These are phyloP conservation scores for Aureobasidium sp. DNA, from an alignment of 2,329 filamentous ascomycete species.

Conservation along the genomic window DNA sequence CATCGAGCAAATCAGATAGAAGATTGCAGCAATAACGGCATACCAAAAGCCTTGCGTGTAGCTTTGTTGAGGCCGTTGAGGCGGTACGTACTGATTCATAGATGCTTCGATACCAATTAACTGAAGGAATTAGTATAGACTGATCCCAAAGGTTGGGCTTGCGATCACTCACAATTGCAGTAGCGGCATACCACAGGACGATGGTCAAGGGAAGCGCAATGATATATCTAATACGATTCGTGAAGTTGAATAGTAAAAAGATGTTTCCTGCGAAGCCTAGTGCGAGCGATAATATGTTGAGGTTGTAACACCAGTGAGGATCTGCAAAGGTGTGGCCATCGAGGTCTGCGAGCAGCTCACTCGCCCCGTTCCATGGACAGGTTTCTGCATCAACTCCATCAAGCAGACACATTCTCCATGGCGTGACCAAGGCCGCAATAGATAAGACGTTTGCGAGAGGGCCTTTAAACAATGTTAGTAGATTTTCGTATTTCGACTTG, in stretches of 20 bases:
- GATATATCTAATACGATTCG: conserved; percentile 68
- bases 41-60: conserved; percentile 86
- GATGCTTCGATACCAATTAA: conserved; percentile 60
- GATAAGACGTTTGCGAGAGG: conserved; percentile 84
- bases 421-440: conserved; percentile 74
- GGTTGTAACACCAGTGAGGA: conserved; percentile 63
- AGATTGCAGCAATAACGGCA: conserved; percentile 66
- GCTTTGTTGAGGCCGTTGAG: conserved; percentile 40
- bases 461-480: conserved; percentile 60
- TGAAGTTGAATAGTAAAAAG: conserved; percentile 82
- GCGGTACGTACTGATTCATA: conserved; percentile 55
- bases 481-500: background rate
- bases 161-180: conserved; percentile 45
- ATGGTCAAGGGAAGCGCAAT: conserved; percentile 81
- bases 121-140: conserved; percentile 26
- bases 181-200: conserved; percentile 63
- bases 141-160: background rate
- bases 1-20: conserved; percentile 73
- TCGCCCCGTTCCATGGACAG: conserved; percentile 24
- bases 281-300: conserved; percentile 72
- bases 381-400: conserved; percentile 24
- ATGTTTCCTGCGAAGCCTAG: conserved; percentile 73
- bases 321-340: conserved; percentile 55
- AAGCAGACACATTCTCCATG: conserved; percentile 61
- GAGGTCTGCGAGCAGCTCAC: conserved; percentile 40